Evolutionary conservation across 768 basidiomycete genomes (phyloP), one percentile per base, ranked within the genome.

Genomic region (Scleroderma bovista): DNA sequence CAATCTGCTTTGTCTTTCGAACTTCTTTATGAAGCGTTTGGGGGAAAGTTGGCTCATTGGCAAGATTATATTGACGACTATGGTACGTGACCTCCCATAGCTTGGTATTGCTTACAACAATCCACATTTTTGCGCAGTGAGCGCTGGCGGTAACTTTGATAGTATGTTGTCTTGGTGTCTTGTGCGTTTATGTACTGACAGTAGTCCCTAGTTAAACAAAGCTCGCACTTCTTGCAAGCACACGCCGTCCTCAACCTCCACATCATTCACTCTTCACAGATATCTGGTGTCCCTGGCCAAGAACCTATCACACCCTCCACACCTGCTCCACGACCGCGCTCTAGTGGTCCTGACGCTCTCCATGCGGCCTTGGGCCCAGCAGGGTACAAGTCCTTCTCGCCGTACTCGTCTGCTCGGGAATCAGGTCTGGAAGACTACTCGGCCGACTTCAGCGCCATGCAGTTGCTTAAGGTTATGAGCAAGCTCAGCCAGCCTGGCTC

Each of bases 1-100:
- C 75, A 72, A 4, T 51, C 65, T 3, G 67, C 72, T 1, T 68
- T 92, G 53, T 73, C 80, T 51, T 93, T 93, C 52, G 88, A 90
- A 48, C 69, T 71, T 32, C 69, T 92, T 42, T 91, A 81, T 58
- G 81, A 84, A 8, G 86, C 85, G 0, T 89, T 92, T 58, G 90
- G 90, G 13, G 90, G 90, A 8, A 90, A 89, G 64, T 65, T 93
- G 38, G 86, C 81, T 1, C 90, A 93, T 60, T 87, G 88, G 80
- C 76, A 83, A 43, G 89, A 91, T 59, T 92, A 83, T 62, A 70
- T 88, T 56, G 80, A 80, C 0, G 87, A 89, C 59, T 89, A 83
- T 59, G 66, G 86, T 86, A 46, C 51, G 59, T 39, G 24, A 31
- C 44, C 23, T 24, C 49, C 19, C 52, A 7, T 31, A 11, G 9